Percentiles rank a stretch among this genome's conserved stretches.
phyloP scores from a whole-genome alignment of 208 protist genomes.

The Leishmania turanica region DNA sequence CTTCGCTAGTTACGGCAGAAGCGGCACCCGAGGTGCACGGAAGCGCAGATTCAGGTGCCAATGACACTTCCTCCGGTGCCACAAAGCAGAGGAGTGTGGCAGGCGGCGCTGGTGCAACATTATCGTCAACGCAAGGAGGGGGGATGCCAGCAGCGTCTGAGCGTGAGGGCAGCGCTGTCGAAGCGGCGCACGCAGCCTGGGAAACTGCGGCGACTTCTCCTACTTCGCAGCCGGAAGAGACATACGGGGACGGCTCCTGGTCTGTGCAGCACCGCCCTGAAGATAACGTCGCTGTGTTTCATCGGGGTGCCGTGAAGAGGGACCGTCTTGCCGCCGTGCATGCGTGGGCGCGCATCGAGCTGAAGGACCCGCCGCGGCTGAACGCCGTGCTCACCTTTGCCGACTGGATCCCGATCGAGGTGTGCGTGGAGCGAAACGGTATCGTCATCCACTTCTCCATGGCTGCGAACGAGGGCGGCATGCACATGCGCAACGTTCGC shows the following conservation, averaged over 20 bases:
- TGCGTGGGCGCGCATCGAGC: conserved; percentile 59
- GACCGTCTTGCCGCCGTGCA: conserved; percentile 46
- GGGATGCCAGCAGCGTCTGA: background rate
- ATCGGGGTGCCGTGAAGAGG: conserved; percentile 40
- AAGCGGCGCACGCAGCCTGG: background rate
- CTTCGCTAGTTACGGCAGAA: background rate
- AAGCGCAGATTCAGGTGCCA: background rate
- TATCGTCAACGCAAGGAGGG: background rate
- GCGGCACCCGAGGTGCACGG: background rate
- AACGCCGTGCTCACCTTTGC: conserved; percentile 73
- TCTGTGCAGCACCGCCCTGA: conserved; percentile 37
- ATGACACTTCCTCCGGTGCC: background rate
- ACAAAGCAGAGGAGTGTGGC: background rate
- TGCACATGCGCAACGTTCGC: conserved; percentile 91
- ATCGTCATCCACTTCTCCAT: conserved; percentile 83
- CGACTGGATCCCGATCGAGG: conserved; percentile 81
- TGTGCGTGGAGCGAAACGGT: conserved; percentile 71
- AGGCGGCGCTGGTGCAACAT: background rate
- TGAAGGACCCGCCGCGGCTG: conserved; percentile 61
- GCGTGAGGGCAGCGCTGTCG: background rate
- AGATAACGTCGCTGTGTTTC: conserved; percentile 60
- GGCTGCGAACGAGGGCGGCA: conserved; percentile 67
- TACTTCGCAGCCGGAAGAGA: conserved; percentile 5
- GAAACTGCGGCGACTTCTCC: background rate
- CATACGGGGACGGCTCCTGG: conserved; percentile 50